These are phyloP conservation scores for Yarrowia phangngaensis DNA, from an alignment of 805 yeast genomes.

Conservation along the genomic window DNA sequence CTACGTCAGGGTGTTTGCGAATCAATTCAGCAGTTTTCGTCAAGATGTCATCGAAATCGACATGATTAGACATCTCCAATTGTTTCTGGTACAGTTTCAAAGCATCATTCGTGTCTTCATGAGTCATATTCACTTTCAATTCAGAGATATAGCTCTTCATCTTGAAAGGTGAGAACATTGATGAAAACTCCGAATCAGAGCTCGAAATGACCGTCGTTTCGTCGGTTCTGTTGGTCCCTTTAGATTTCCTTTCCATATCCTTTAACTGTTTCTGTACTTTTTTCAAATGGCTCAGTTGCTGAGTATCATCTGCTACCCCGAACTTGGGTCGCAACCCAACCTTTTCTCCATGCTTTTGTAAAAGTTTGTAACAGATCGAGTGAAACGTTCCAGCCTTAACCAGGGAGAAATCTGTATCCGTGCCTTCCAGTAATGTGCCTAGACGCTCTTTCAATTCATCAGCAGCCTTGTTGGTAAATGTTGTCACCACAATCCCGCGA, in stretches of 20 bases:
- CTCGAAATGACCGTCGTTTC: background rate
- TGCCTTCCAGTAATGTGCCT: slow-evolving; percentile 29
- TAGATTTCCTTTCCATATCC: background rate
- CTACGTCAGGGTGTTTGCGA: slow-evolving; percentile 43
- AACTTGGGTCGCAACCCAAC: slow-evolving; percentile 50
- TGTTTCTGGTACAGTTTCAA: slow-evolving; percentile 6
- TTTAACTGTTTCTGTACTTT: slow-evolving; percentile 1
- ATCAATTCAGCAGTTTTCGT: slow-evolving; percentile 53
- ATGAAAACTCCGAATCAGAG: background rate
- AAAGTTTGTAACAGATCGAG: slow-evolving; percentile 63
- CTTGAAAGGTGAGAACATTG: background rate
- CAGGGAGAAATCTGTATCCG: slow-evolving; percentile 40
- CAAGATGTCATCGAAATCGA: slow-evolving; percentile 85
- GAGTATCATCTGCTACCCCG: slow-evolving; percentile 11
- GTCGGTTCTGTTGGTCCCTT: background rate
- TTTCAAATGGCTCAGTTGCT: slow-evolving; percentile 1
- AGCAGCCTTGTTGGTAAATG: slow-evolving; percentile 92
- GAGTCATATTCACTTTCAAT: slow-evolving; percentile 5
- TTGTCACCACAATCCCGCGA: slow-evolving; percentile 68
- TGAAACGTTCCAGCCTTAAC: slow-evolving; percentile 87
- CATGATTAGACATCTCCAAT: slow-evolving; percentile 38
- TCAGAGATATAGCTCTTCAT: slow-evolving; percentile 16
- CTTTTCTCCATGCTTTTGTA: slow-evolving; percentile 52
- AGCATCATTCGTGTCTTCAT: slow-evolving; percentile 4
- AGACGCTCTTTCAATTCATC: slow-evolving; percentile 74